Conservation (phyloP, 1,284 basidiomycete species). For the Vanrija sp. region DNA sequence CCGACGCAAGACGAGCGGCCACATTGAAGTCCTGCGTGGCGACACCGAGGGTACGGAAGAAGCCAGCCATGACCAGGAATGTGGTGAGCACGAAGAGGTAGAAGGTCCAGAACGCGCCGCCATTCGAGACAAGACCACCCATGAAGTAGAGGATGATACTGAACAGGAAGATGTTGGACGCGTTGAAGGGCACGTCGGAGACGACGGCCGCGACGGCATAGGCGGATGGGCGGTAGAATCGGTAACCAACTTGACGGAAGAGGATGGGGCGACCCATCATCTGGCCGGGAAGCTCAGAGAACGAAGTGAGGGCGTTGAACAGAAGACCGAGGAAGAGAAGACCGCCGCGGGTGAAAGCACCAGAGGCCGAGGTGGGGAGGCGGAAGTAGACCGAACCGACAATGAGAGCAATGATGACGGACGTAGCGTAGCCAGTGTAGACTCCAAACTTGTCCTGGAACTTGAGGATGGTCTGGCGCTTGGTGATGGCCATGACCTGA, state of each 20-base stretch:
- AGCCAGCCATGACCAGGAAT: slow-evolving; percentile 51
- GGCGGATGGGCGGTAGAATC: slow-evolving; percentile 66
- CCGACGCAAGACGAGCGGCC: slow-evolving; percentile 53
- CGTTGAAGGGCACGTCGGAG: slow-evolving; percentile 53
- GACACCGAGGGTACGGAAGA: slow-evolving; percentile 51
- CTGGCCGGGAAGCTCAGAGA: slow-evolving; percentile 57
- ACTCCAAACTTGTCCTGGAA: slow-evolving; percentile 81
- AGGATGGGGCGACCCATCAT: slow-evolving; percentile 66
- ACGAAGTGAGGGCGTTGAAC: slow-evolving; percentile 54
- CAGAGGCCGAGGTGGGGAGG: slow-evolving; percentile 66
- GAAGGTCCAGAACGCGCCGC: slow-evolving; percentile 52
- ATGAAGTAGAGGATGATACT: slow-evolving; percentile 50
- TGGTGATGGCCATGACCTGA: slow-evolving; percentile 68
- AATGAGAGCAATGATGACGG: slow-evolving; percentile 59
- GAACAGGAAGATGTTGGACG: slow-evolving; percentile 52
- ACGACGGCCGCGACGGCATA: slow-evolving; percentile 44
- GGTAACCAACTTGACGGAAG: slow-evolving; percentile 64
- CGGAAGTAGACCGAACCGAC: slow-evolving; percentile 72
- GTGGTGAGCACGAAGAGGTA: slow-evolving; percentile 45
- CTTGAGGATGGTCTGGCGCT: slow-evolving; percentile 66
- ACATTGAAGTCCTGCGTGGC: slow-evolving; percentile 51
- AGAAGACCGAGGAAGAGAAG: slow-evolving; percentile 73
- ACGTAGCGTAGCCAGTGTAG: slow-evolving; percentile 63
- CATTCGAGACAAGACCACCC: slow-evolving; percentile 49
- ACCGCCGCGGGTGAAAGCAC: slow-evolving; percentile 82